Evolutionary conservation across 768 basidiomycete species (phyloP).

Genomic region (Boletus huronensis): DNA sequence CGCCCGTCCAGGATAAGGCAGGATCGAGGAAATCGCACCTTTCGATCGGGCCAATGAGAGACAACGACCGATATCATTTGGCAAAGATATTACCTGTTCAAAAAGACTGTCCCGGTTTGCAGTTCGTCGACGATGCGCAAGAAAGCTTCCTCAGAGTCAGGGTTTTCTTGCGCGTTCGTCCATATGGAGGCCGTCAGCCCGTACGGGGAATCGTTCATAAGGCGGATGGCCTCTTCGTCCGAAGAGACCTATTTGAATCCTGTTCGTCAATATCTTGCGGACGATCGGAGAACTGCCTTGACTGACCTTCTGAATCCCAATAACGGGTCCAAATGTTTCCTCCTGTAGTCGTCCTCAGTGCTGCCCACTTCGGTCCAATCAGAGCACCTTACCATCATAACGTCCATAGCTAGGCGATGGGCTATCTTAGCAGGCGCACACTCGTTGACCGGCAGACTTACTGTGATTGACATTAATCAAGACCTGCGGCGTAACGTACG

Average conservation of each 20-base stretch:
- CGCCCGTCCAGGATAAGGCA: constrained; percentile 90
- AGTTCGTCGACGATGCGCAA: constrained; percentile 59
- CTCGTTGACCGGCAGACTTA: constrained; percentile 37
- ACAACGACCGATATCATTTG: background rate
- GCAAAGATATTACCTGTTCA: constrained; percentile 62
- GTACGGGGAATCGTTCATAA: constrained; percentile 97
- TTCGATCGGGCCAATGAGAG: background rate
- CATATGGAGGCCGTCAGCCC: constrained; percentile 94
- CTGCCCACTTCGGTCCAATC: background rate
- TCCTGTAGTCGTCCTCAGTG: constrained; percentile 41
- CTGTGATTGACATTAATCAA: constrained; percentile 86
- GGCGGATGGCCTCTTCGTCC: constrained; percentile 81
- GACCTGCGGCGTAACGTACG: constrained; percentile 90
- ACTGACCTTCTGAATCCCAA: constrained; percentile 87
- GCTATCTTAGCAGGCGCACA: constrained; percentile 2
- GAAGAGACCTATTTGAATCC: constrained; percentile 53
- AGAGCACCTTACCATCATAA: constrained; percentile 68
- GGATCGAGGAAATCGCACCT: constrained; percentile 92
- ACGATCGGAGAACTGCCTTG: background rate
- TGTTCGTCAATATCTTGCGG: background rate
- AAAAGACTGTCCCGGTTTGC: constrained; percentile 88
- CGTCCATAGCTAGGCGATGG: constrained; percentile 66
- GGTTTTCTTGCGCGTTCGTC: constrained; percentile 67
- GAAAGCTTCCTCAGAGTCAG: constrained; percentile 68
- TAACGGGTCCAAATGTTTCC: constrained; percentile 90